A percentile compares a stretch with the other conserved stretches of the same genome.
These are phyloP conservation scores for Dittrichia graveolens DNA, from an alignment of 129 eudicot genomes.

Conservation along the genomic window DNA sequence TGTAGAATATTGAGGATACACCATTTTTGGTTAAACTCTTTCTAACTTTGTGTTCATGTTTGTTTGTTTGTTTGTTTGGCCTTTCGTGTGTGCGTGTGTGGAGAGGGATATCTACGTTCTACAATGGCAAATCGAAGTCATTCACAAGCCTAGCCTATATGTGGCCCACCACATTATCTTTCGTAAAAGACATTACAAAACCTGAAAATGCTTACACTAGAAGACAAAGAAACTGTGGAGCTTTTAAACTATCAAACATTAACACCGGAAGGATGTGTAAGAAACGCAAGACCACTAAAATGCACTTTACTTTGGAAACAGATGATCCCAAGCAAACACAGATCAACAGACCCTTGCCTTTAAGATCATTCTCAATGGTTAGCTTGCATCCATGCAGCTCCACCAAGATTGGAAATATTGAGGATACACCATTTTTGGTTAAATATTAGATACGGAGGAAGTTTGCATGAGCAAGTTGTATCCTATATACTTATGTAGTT, in stretches of 20 bases:
- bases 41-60: too few species aligned
- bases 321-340: slow-evolving; percentile 33
- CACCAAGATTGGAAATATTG: slow-evolving; percentile 31
- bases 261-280: slow-evolving; percentile 49
- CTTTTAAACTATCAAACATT: slow-evolving; percentile 38
- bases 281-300: slow-evolving; percentile 37
- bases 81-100: too few species aligned
- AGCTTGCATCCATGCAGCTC: slow-evolving; percentile 50
- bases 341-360: slow-evolving; percentile 27
- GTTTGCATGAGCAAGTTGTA: too few species aligned
- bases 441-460: too few species aligned
- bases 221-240: slow-evolving; percentile 55
- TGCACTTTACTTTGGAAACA: slow-evolving; percentile 52
- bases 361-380: slow-evolving; percentile 62
- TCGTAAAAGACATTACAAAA: slow-evolving; percentile 63
- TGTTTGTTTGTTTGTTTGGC: too few species aligned
- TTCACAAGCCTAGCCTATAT: slow-evolving; percentile 56
- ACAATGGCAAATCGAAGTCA: slow-evolving; percentile 75
- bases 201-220: slow-evolving; percentile 62
- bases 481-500: too few species aligned
- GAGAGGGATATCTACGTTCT: slow-evolving; percentile 69
- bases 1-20: too few species aligned
- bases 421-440: too few species aligned
- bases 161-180: slow-evolving; percentile 44
- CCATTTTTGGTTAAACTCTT: too few species aligned